Conservation (phyloP, 306 rosid species). For the Adenanthera pavonina region DNA sequence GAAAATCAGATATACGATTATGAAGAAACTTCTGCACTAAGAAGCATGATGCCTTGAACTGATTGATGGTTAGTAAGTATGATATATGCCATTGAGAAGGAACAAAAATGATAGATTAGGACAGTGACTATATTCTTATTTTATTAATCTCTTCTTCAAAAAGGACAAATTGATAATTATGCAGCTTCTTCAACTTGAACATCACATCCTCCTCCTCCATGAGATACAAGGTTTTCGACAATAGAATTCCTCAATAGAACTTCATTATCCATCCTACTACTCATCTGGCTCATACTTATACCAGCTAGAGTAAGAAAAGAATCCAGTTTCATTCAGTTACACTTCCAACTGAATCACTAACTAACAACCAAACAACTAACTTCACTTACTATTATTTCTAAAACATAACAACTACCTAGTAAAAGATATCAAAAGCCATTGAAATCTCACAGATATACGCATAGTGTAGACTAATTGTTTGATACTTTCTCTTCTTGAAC, state of each 20-base stretch:
- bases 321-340: neutral
- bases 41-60: neutral
- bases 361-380: neutral
- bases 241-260: neutral
- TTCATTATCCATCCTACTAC: neutral
- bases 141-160: neutral
- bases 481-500: constrained; percentile 14
- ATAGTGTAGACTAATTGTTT: neutral
- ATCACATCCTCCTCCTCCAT: neutral
- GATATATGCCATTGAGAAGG: neutral
- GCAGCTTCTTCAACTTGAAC: neutral
- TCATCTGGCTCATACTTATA: neutral
- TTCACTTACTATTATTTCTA: neutral
- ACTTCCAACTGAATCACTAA: neutral
- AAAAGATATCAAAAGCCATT: neutral
- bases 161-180: neutral
- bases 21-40: neutral
- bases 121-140: neutral
- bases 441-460: neutral
- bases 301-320: neutral
- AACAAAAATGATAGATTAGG: neutral
- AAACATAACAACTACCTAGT: neutral
- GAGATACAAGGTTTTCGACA: neutral
- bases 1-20: neutral
- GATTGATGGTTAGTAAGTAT: neutral